Conservation (phyloP, 306 rosid genomes). For the Coriaria nepalensis region DNA sequence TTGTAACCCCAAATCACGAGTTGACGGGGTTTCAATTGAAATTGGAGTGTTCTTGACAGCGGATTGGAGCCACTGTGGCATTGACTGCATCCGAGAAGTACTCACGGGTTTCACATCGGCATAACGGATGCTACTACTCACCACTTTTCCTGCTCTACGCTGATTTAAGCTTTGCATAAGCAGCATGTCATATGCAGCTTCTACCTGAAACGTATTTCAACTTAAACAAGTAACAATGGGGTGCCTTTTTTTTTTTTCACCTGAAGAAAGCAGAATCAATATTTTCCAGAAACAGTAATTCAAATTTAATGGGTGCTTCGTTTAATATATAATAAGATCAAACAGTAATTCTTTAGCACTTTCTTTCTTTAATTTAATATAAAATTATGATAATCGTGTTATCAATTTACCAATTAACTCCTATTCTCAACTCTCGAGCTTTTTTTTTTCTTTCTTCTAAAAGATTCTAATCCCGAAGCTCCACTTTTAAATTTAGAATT, state of each 20-base stretch:
- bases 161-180: constrained; percentile 87
- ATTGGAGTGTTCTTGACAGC: constrained; percentile 48
- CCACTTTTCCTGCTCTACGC: constrained; percentile 87
- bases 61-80: constrained; percentile 75
- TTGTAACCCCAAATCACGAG: constrained; percentile 68
- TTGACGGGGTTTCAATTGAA: constrained; percentile 64
- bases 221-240: too few species aligned
- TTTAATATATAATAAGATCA: too few species aligned
- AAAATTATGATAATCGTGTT: too few species aligned
- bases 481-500: too few species aligned
- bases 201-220: constrained; percentile 35
- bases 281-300: neutral
- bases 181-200: constrained; percentile 96
- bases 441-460: too few species aligned
- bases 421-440: too few species aligned
- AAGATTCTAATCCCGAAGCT: too few species aligned
- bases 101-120: constrained; percentile 21
- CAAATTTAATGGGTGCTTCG: too few species aligned
- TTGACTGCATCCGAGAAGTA: constrained; percentile 36
- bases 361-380: too few species aligned
- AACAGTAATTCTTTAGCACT: too few species aligned
- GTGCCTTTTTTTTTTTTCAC: too few species aligned
- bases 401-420: too few species aligned
- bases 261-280: neutral
- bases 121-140: constrained; percentile 16